These are phyloP conservation scores for Cadophora luteo-olivacea DNA, from an alignment of 2,329 filamentous ascomycete genomes.

Conservation along the genomic window DNA sequence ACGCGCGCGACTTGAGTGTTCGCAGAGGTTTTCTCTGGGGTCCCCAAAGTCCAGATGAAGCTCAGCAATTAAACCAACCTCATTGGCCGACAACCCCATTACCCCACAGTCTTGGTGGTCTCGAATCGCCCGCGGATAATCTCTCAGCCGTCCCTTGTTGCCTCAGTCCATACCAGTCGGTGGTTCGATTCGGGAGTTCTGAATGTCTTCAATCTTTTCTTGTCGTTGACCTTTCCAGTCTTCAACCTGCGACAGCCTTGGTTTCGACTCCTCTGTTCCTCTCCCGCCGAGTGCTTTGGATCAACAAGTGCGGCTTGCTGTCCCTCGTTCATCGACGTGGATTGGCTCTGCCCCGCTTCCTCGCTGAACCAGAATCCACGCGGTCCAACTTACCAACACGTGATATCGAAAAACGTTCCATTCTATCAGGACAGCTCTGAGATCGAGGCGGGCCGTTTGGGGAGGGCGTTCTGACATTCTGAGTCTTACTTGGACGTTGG, in stretches of 20 bases:
- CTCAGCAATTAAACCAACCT: not conserved
- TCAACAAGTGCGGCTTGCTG: conserved; percentile 16
- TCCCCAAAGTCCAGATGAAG: conserved; percentile 11
- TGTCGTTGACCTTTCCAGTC: not conserved
- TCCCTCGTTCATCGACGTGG: not conserved
- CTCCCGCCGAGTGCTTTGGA: not conserved
- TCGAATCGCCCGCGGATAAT: not conserved
- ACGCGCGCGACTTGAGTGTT: conserved; percentile 13
- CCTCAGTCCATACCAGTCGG: conserved; percentile 7
- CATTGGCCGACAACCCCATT: conserved; percentile 12
- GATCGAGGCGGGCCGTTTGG: not conserved
- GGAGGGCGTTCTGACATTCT: not conserved
- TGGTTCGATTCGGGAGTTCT: not conserved
- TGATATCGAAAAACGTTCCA: conserved; percentile 8
- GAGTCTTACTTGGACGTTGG: not conserved
- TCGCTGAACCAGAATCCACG: conserved; percentile 1
- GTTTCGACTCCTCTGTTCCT: not conserved
- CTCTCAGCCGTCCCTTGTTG: not conserved
- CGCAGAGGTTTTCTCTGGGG: conserved; percentile 18
- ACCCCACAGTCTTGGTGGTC: conserved; percentile 8
- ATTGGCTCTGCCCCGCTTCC: conserved; percentile 11
- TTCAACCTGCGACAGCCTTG: not conserved
- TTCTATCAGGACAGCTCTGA: not conserved
- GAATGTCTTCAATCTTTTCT: conserved; percentile 15
- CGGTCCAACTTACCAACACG: not conserved